Evolutionary conservation across 2,329 filamentous ascomycete species (phyloP).

Genomic region (Penicillium sp.): DNA sequence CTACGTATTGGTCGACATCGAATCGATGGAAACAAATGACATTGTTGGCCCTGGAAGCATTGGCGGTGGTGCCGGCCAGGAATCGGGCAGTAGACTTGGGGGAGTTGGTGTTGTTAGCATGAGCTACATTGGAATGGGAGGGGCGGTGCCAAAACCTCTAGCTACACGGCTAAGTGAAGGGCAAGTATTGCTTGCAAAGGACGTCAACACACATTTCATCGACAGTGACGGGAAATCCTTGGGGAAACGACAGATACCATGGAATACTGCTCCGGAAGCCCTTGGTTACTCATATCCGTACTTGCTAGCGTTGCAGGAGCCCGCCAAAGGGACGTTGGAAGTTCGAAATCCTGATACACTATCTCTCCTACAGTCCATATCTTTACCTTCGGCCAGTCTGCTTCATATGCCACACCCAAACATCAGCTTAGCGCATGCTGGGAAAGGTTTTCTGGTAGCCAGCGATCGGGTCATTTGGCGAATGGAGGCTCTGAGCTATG

Average conservation of each 20-base stretch:
- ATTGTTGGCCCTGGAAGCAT: slow-evolving; percentile 73
- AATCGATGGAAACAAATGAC: slow-evolving; percentile 68
- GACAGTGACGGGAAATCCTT: slow-evolving; percentile 76
- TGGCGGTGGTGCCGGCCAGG: slow-evolving; percentile 60
- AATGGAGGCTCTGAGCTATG: slow-evolving; percentile 90
- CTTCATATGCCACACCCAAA: slow-evolving; percentile 91
- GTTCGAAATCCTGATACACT: slow-evolving; percentile 90
- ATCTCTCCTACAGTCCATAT: slow-evolving; percentile 80
- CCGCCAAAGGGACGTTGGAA: slow-evolving; percentile 79
- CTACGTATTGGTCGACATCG: slow-evolving; percentile 83
- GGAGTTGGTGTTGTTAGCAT: slow-evolving; percentile 81
- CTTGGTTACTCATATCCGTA: slow-evolving; percentile 98
- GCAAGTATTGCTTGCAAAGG: slow-evolving; percentile 90
- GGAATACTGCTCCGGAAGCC: slow-evolving; percentile 80
- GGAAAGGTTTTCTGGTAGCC: slow-evolving; percentile 89
- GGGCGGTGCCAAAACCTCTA: slow-evolving; percentile 86
- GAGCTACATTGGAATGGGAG: slow-evolving; percentile 94
- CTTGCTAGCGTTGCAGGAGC: slow-evolving; percentile 77
- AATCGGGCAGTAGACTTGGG: slow-evolving; percentile 73
- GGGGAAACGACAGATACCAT: slow-evolving; percentile 85
- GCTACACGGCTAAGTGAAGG: slow-evolving; percentile 77
- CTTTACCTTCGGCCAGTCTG: slow-evolving; percentile 74
- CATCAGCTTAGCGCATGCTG: slow-evolving; percentile 89
- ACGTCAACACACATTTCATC: slow-evolving; percentile 92
- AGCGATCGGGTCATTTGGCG: slow-evolving; percentile 93